Percentiles rank a stretch among this genome's conserved stretches.
phyloP scores from a whole-genome alignment of 176 grass and related monocot genomes.

The Rhynchospora tenuis region DNA sequence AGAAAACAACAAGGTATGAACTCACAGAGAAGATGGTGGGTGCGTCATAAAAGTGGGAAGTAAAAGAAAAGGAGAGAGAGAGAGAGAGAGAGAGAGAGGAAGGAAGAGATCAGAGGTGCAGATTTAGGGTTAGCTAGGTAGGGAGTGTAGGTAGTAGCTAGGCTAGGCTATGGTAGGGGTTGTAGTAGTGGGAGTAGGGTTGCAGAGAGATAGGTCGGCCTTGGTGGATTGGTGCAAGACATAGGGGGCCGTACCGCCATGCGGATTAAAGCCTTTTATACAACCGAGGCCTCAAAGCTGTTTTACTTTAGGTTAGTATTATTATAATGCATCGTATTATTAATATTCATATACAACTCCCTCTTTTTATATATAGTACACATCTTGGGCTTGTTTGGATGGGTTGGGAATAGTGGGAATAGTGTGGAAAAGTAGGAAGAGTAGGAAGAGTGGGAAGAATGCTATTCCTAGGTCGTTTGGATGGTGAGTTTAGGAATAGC shows the following conservation, averaged over 20 bases:
- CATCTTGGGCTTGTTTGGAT: no score
- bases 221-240: slow-evolving; percentile 20
- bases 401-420: no score
- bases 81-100: slow-evolving; percentile 6
- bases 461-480: no score
- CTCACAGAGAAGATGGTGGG: slow-evolving; percentile 6
- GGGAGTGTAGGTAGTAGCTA: neutral
- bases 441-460: no score
- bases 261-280: slow-evolving; percentile 21
- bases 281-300: slow-evolving; percentile 16
- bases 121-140: slow-evolving; percentile 3
- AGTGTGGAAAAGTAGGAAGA: no score
- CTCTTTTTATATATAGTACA: neutral
- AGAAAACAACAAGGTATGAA: neutral
- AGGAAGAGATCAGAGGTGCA: neutral
- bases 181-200: slow-evolving; percentile 16
- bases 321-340: neutral
- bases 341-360: neutral
- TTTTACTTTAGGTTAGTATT: slow-evolving; percentile 10
- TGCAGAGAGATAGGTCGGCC: slow-evolving; percentile 27
- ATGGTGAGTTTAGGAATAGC: no score
- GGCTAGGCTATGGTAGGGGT: neutral
- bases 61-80: slow-evolving; percentile 2
- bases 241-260: slow-evolving; percentile 21
- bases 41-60: slow-evolving; percentile 7